These are phyloP conservation scores for Pseudocercospora cruenta DNA, from an alignment of 2,329 filamentous ascomycete species.

Conservation along the genomic window DNA sequence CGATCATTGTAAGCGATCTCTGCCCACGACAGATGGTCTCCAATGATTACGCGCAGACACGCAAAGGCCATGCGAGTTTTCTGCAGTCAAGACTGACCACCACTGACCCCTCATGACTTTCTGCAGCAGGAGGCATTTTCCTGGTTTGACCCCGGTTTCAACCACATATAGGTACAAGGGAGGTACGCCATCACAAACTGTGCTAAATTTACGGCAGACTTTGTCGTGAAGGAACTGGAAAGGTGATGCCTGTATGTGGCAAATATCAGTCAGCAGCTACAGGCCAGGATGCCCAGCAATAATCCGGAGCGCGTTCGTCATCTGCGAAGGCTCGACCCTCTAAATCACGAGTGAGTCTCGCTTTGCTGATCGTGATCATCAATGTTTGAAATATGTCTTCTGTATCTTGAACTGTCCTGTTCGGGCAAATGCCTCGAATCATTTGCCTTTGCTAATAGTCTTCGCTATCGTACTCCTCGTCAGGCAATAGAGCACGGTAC, in stretches of 20 bases:
- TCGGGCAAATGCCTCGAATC: not conserved
- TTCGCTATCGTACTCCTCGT: slow-evolving; percentile 77
- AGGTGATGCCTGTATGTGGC: not conserved
- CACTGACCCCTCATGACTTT: not conserved
- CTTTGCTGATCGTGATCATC: not conserved
- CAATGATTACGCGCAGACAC: too few species aligned
- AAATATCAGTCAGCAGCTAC: not conserved
- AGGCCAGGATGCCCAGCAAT: not conserved
- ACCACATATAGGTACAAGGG: not conserved
- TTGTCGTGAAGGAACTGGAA: not conserved
- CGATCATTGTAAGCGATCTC: not conserved
- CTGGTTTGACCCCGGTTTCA: not conserved
- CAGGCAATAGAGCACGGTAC: slow-evolving; percentile 75
- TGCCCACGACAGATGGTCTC: not conserved
- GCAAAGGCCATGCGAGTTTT: too few species aligned
- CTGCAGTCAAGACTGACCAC: too few species aligned
- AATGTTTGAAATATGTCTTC: not conserved
- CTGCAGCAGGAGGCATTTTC: not conserved
- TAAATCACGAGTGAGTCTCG: not conserved
- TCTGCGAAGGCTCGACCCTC: not conserved
- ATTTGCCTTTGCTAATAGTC: slow-evolving; percentile 49
- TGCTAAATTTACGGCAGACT: not conserved
- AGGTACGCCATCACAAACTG: not conserved
- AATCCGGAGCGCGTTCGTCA: not conserved
- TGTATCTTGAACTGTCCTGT: not conserved